Evolutionary conservation across 106 monocot species (phyloP), one percentile per base, ranked within the genome.

Genomic region (Phalaenopsis aphrodite): DNA sequence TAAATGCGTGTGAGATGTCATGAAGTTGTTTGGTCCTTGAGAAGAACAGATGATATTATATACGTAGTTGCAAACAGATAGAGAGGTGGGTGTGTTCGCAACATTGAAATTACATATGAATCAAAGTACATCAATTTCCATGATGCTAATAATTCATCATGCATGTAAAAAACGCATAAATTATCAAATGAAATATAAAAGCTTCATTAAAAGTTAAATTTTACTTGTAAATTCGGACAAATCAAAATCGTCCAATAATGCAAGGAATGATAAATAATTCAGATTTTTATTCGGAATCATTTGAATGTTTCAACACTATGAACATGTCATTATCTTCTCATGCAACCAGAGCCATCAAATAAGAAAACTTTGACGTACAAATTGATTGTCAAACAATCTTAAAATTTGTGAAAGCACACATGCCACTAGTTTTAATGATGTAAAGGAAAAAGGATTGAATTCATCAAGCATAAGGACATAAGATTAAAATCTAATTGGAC

Each of bases 21-120:
- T 61, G 61, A 61, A 61, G 21, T n/a, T n/a, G 61, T 18, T 61
- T 61, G 61, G 61, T 61, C 61, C 61, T 61, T 61, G 21, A 69
- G 69, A 69, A 2, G 23, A 37, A 69, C 30, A 69, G 37, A 4
- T 69, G 11, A 69, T 21, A 14, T 69, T 11, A 69, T 3, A 39
- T 14, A 69, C 14, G 16, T 11, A 52, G 52, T 52, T 61, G 21
- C 19, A 61, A 8, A 21, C 61, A n/a, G 1, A n/a, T 10, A 23
- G 21, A 61, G 21, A 21, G 21, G 52, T 52, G 6, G 5, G 19
- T n/a, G 19, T 21, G 19, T 21, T 1, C 8, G 21, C 61, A 61
- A 3, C 10, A 61, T 18, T 61, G n/a, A 61, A 21, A 61, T 61
- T 18, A 61, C 61, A n/a, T 61, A 61, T 21, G 21, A 1, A 61